Base-by-base conservation (phyloP, 208 protist species). In the Novymonas esmeraldas region DNA sequence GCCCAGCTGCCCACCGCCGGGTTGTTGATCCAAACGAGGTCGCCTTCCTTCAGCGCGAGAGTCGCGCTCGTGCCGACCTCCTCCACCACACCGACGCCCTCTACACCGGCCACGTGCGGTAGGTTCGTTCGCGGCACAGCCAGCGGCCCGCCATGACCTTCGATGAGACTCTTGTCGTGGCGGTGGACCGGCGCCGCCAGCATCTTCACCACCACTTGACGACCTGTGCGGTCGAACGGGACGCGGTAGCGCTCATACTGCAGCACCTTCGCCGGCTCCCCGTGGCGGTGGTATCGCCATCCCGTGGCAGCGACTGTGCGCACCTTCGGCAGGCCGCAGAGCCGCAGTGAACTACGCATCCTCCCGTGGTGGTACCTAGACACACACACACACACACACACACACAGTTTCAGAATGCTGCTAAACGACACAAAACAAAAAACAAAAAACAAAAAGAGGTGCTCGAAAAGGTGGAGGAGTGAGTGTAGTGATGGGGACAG, bases 71-170 rank as follows among this genome's bases (percentile, higher is more conserved):
- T 44, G 39, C 98, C 98, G 28, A 98, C 97, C 52, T 97, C 89
- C 71, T 98, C 90, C 14, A 99, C 95, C n/a, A 97, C 84, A 22
- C 94, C 97, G 9, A 99, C 94, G 62, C 98, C 98, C 73, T 99
- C 98, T 29, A 92, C 92, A 33, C 98, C 96, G 41, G 81, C 95
- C 20, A 98, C 80, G 13, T 77, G 78, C 24, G 85, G 82, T 9
- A 87, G 64, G 56, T 56, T 49, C 20, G 33, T 28, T 18, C 31
- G 45, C 11, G 39, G 29, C 41, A 78, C 64, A 16, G 60, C 69
- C 3, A 83, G 28, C 2, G 79, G 81, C 0, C 79, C 85, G 55
- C 92, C 94, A 33, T 87, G 77, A 6, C 98, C 98, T 51, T 98
- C 82, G 58, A 99, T 93, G 31, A 98, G 75, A 73, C 97, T 98